phyloP scores from a whole-genome alignment of 1,139 yeast species.

The Candida pseudocylindracea region DNA sequence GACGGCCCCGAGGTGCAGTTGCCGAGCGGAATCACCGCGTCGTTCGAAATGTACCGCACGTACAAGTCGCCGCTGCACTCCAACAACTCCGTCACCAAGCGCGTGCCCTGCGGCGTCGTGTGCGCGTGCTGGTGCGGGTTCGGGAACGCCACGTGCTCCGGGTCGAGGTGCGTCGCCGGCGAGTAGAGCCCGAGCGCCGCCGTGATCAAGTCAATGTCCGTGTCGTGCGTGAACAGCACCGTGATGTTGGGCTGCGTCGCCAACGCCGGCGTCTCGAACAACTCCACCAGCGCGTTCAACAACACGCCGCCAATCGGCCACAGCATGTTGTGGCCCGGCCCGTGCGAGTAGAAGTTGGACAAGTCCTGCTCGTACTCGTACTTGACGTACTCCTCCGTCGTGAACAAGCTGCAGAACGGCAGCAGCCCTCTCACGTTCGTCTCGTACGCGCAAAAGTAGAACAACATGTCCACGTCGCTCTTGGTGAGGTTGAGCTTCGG shows the following conservation, averaged over 20 bases:
- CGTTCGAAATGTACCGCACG: slow-evolving; percentile 28
- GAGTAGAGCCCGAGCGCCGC: slow-evolving; percentile 27
- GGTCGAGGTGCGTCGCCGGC: slow-evolving; percentile 10
- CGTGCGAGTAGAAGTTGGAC: slow-evolving; percentile 1
- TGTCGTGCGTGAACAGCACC: slow-evolving; percentile 32
- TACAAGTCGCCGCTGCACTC: slow-evolving; percentile 15
- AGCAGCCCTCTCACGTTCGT: not conserved
- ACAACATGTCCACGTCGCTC: not conserved
- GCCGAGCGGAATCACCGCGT: slow-evolving; percentile 31
- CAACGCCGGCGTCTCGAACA: slow-evolving; percentile 3
- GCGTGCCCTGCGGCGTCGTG: slow-evolving; percentile 33
- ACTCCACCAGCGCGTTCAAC: slow-evolving; percentile 7
- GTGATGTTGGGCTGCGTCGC: too few relatives aligned
- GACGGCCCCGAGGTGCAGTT: slow-evolving; percentile 32
- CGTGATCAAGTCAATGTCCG: slow-evolving; percentile 25
- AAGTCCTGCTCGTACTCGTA: slow-evolving; percentile 1
- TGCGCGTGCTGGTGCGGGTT: slow-evolving; percentile 22
- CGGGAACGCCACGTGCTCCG: slow-evolving; percentile 13
- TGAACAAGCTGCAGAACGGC: slow-evolving; percentile 1
- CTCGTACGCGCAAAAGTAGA: slow-evolving; percentile 1
- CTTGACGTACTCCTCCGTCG: slow-evolving; percentile 1
- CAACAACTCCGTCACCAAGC: slow-evolving; percentile 24
- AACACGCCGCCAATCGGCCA: not conserved
- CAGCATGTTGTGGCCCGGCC: slow-evolving; percentile 1
- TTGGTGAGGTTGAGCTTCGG: not conserved